A percentile compares a stretch with the other conserved stretches of the same genome.
Conservation (phyloP, 192 early-diverging fungal species). For the Entophlyctis luteolus region DNA sequence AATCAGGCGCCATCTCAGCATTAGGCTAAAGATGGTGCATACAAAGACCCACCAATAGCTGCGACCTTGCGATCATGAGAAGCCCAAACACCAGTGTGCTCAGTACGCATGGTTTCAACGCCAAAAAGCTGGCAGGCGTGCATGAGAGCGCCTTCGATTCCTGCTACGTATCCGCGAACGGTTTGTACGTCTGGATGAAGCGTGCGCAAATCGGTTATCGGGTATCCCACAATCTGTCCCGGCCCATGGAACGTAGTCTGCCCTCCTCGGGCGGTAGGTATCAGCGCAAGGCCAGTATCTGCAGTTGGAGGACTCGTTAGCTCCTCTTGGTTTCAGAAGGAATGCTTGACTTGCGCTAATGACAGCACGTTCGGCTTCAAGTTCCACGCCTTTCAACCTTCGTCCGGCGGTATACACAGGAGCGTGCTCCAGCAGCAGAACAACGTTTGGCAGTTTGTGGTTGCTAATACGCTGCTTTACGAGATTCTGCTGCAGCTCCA, state of each 20-base stretch:
- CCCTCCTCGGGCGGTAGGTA: conserved; percentile 78
- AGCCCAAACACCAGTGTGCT: conserved; percentile 92
- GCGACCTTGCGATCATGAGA: conserved; percentile 80
- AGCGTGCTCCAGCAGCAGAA: conserved; percentile 67
- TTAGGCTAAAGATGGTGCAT: background rate
- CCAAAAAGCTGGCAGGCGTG: conserved; percentile 63
- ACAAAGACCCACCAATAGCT: conserved; percentile 66
- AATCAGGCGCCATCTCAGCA: background rate
- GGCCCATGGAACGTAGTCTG: conserved; percentile 97
- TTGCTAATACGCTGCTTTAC: conserved; percentile 22
- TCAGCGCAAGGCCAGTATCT: background rate
- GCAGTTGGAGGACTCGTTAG: background rate
- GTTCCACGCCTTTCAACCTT: conserved; percentile 57
- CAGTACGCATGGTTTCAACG: conserved; percentile 59
- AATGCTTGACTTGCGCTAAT: background rate
- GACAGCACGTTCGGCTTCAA: background rate
- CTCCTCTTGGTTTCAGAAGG: background rate
- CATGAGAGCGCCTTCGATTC: conserved; percentile 75
- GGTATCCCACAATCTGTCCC: conserved; percentile 94
- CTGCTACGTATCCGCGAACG: conserved; percentile 72
- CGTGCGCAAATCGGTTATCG: conserved; percentile 75
- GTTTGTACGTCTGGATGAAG: no score
- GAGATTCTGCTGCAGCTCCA: conserved; percentile 59
- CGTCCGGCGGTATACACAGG: conserved; percentile 91
- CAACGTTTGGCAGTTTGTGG: conserved; percentile 20